Conservation (phyloP, 208 protist species). For the Leishmania braziliensis region DNA sequence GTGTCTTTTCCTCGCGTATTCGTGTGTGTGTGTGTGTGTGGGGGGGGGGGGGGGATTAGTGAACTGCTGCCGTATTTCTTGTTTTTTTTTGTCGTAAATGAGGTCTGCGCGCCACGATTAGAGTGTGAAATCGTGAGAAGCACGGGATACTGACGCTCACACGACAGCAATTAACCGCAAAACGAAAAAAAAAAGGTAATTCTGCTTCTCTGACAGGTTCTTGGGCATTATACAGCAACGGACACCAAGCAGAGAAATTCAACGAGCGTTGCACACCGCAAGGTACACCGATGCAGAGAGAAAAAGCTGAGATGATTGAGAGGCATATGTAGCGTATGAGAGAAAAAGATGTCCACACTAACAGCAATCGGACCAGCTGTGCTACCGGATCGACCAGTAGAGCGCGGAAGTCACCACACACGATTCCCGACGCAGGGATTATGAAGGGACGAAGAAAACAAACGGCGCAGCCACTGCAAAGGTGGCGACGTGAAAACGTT, state of each 20-base stretch:
- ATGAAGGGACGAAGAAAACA: neutral
- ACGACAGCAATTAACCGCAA: conserved; percentile 2
- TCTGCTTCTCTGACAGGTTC: conserved; percentile 1
- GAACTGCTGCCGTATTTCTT: neutral
- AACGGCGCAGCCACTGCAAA: neutral
- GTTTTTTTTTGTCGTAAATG: neutral
- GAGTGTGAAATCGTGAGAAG: neutral
- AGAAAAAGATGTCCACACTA: neutral
- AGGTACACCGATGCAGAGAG: neutral
- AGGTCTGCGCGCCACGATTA: neutral
- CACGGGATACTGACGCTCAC: neutral
- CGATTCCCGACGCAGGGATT: neutral
- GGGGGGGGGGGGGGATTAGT: neutral
- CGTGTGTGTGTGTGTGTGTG: neutral
- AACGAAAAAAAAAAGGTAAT: neutral
- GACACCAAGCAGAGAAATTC: neutral
- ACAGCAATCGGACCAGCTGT: neutral
- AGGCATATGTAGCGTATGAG: neutral
- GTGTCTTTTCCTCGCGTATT: neutral
- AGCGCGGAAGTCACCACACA: neutral
- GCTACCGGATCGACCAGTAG: neutral
- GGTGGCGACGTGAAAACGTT: neutral
- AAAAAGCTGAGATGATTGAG: neutral
- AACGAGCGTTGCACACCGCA: neutral
- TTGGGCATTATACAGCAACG: neutral